phyloP scores from a whole-genome alignment of 2,329 filamentous ascomycete genomes.

The Colletotrichum tabaci region DNA sequence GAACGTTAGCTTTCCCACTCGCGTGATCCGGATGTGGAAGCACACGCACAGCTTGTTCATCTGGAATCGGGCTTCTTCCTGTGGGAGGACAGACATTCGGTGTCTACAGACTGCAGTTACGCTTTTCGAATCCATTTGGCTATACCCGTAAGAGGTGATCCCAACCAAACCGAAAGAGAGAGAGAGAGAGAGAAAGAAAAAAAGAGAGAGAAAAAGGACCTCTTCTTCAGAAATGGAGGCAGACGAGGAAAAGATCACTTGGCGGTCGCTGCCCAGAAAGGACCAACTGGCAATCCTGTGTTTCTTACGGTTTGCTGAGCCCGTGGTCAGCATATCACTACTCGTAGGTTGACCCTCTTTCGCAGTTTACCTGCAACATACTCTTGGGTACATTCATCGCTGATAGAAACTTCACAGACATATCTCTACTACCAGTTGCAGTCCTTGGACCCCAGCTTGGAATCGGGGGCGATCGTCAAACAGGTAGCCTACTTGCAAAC shows the following conservation, averaged over 20 bases:
- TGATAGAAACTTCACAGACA: neutral
- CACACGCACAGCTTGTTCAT: no score
- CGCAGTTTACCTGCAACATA: neutral
- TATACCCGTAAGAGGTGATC: no score
- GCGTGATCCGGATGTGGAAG: no score
- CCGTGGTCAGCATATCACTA: constrained; percentile 29
- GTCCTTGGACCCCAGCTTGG: neutral
- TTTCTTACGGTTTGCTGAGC: constrained; percentile 34
- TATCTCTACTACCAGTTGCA: constrained; percentile 20
- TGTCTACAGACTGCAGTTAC: no score
- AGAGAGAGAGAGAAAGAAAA: no score
- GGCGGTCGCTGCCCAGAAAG: constrained; percentile 29
- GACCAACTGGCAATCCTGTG: constrained; percentile 30
- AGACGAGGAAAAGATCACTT: neutral
- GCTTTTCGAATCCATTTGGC: no score
- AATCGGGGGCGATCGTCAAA: neutral
- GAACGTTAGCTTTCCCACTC: no score
- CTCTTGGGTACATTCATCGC: neutral
- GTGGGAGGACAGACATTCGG: no score
- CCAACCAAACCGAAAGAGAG: no score
- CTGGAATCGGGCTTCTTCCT: no score
- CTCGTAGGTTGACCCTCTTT: neutral
- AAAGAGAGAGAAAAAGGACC: no score
- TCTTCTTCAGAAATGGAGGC: no score
- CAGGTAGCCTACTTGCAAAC: constrained; percentile 13